Base-by-base conservation (phyloP, 192 early-diverging fungal genomes). In the Diversispora eburnea region DNA sequence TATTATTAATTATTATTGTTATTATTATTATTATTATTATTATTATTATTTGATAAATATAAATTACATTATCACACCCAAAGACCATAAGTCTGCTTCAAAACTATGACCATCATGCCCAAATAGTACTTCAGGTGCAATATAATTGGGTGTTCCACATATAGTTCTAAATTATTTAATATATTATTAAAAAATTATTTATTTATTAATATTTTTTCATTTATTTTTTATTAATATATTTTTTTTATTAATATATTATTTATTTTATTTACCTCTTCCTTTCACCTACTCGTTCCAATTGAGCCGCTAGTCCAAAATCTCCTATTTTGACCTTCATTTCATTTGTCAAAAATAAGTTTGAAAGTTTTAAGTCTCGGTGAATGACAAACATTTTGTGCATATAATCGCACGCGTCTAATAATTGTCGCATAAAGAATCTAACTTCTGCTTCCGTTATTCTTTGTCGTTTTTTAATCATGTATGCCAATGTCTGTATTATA, bases 121-220 rank as follows among this genome's bases (percentile, higher is more conserved):
- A 76, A 91, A 92, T 33, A 98, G 81, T 25, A 99, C 89, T 77
- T 99, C 97, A 0, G 97, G 97, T 2, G 97, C 97, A 75, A 99
- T 91, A 76, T 98, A 99, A 71, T 97, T 97, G 3, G 96, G 97
- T 8, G 97, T 99, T 12, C 97, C 97, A 69, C 96, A 91, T 73
- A 98, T 94, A 3, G 95, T 95, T 73, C 91, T 94, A 72, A 8
- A 33, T 63, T 63, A 25, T 25, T 15, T 3, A 64, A 12, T 43
- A 45, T 13, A 47, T 6, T 33, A 13, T 51, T 43, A 51, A 67
- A 49, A 33, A 33, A 1, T 33, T 33, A 33, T 33, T 33, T 33
- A 2, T 33, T 33, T 33, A 33, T 33, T 33, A 33, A 33, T 33
- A 33, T 33, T 33, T 33, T 33, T 33, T 33, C 2, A 33, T 33